A percentile compares a stretch with the other conserved stretches of the same genome.
Conservation (phyloP, 2,329 filamentous ascomycete species). For the Colletotrichum destructivum region DNA sequence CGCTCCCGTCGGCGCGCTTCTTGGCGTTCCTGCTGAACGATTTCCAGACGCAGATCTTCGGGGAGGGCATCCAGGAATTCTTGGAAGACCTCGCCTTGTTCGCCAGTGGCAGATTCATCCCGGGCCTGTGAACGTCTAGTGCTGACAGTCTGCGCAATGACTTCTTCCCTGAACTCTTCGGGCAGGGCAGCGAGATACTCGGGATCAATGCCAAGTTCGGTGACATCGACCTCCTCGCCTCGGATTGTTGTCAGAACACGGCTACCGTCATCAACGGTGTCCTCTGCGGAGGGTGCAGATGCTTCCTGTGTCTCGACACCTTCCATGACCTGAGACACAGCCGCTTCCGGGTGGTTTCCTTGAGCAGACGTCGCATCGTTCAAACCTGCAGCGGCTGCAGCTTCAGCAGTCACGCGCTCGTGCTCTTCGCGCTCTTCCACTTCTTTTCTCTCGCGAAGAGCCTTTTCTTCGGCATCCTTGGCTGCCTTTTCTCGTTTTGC, state of each 20-base stretch:
- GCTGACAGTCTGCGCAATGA: slow-evolving; percentile 91
- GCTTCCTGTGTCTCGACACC: slow-evolving; percentile 75
- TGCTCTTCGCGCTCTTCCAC: slow-evolving; percentile 77
- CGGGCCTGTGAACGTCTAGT: slow-evolving; percentile 85
- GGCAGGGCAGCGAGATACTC: slow-evolving; percentile 98
- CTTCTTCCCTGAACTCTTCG: slow-evolving; percentile 95
- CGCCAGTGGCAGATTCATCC: slow-evolving; percentile 77
- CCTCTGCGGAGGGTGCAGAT: slow-evolving; percentile 50
- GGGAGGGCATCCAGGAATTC: slow-evolving; percentile 96
- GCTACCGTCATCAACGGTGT: slow-evolving; percentile 50
- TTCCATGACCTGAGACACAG: slow-evolving; percentile 77
- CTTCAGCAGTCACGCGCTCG: slow-evolving; percentile 73
- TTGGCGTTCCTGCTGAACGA: slow-evolving; percentile 90
- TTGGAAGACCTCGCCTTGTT: slow-evolving; percentile 87
- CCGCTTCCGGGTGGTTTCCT: slow-evolving; percentile 45
- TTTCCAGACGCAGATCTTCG: slow-evolving; percentile 89
- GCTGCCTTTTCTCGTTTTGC: slow-evolving; percentile 78
- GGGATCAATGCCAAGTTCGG: slow-evolving; percentile 91
- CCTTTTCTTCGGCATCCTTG: slow-evolving; percentile 79
- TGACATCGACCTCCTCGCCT: slow-evolving; percentile 92
- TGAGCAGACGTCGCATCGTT: slow-evolving; percentile 49
- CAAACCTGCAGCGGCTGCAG: slow-evolving; percentile 59
- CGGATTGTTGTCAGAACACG: slow-evolving; percentile 88
- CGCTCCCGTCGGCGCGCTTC: slow-evolving; percentile 91
- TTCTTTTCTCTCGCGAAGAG: slow-evolving; percentile 76